A percentile compares a stretch with the other conserved stretches of the same genome.
Evolutionary conservation across 306 rosid species (phyloP).

Genomic region (Biancaea sappan): DNA sequence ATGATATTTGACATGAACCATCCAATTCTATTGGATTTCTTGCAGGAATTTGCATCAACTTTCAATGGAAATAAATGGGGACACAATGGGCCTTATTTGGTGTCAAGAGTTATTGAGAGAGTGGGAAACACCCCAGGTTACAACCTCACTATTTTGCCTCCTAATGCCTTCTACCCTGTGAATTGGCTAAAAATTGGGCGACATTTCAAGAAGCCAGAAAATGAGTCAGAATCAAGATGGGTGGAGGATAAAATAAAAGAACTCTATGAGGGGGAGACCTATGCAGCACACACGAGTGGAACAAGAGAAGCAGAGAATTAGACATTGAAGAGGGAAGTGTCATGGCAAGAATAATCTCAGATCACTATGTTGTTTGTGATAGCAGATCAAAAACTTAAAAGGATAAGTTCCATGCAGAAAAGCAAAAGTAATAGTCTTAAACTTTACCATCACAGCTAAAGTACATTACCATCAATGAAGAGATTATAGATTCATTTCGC

Average conservation of each 20-base stretch:
- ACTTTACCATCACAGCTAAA: too few species aligned
- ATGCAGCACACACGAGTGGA: conserved; percentile 68
- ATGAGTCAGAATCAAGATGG: conserved; percentile 41
- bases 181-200: conserved; percentile 55
- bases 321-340: conserved; percentile 59
- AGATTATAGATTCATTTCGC: neutral
- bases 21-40: conserved; percentile 59
- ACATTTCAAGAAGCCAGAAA: conserved; percentile 45
- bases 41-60: conserved; percentile 57
- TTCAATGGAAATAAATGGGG: conserved; percentile 74
- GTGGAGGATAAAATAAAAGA: conserved; percentile 38
- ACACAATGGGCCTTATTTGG: conserved; percentile 67
- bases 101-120: conserved; percentile 47
- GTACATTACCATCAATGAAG: neutral
- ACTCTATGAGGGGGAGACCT: conserved; percentile 33
- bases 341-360: conserved; percentile 49
- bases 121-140: conserved; percentile 40
- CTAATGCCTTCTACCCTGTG: conserved; percentile 58
- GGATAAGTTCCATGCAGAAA: neutral
- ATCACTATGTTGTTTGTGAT: conserved; percentile 50
- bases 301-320: conserved; percentile 50
- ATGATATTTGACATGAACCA: conserved; percentile 61
- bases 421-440: neutral
- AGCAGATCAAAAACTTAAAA: neutral
- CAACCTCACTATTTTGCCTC: conserved; percentile 49